Percentiles rank a stretch among this genome's conserved stretches.
Conservation (phyloP, 2,329 filamentous ascomycete species). For the Huntiella decipiens region DNA sequence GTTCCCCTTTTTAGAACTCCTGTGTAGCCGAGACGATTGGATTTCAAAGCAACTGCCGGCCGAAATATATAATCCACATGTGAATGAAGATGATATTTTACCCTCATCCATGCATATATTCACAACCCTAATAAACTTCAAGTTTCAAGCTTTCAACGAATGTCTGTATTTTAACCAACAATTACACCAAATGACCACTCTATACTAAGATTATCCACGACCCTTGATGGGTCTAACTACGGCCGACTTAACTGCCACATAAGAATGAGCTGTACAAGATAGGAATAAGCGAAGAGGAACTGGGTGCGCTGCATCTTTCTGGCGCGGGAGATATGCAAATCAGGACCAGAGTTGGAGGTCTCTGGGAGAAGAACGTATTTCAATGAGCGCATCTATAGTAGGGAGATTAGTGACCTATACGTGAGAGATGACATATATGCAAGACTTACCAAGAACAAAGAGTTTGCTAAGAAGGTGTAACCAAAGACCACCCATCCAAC, state of each 20-base stretch:
- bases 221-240: constrained; percentile 14
- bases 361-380: constrained; percentile 93
- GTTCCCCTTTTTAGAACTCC: no score
- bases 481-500: constrained; percentile 73
- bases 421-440: not conserved
- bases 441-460: constrained; percentile 65
- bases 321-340: constrained; percentile 47
- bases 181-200: no score
- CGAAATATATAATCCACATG: no score
- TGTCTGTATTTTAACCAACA: no score
- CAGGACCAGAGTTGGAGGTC: constrained; percentile 45
- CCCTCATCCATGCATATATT: no score
- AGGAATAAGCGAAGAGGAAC: constrained; percentile 87
- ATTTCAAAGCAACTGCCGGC: no score
- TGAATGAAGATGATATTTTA: no score
- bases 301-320: constrained; percentile 79
- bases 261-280: constrained; percentile 80
- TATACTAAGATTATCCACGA: no score
- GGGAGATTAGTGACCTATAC: not conserved
- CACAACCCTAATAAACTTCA: no score
- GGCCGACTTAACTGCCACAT: constrained; percentile 56
- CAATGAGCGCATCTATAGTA: constrained; percentile 63
- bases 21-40: no score
- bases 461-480: constrained; percentile 87
- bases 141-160: no score